These are phyloP conservation scores for Hamiltosporidium magnivora DNA, from an alignment of 371 early-diverging fungal species.

Conservation along the genomic window DNA sequence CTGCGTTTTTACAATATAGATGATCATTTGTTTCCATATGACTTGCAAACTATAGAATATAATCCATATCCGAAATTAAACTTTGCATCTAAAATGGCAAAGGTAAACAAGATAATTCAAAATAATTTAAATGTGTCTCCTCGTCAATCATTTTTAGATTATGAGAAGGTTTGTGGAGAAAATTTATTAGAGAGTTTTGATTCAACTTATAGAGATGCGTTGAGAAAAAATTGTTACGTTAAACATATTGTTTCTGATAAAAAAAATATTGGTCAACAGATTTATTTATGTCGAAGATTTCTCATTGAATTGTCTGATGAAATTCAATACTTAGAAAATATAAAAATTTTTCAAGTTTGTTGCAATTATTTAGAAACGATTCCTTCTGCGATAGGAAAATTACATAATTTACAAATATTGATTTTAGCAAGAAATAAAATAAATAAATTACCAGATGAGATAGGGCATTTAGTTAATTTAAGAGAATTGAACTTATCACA, in stretches of 20 bases:
- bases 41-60: background rate
- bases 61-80: background rate
- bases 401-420: constrained; percentile 40
- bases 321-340: constrained; percentile 16
- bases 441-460: constrained; percentile 37
- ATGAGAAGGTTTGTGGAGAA: background rate
- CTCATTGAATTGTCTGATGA: constrained; percentile 32
- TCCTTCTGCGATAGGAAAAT: constrained; percentile 39
- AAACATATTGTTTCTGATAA: background rate
- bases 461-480: constrained; percentile 30
- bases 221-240: background rate
- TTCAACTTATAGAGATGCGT: background rate
- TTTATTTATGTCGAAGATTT: constrained; percentile 48
- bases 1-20: background rate
- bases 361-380: constrained; percentile 51
- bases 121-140: background rate
- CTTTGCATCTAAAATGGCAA: background rate
- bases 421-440: constrained; percentile 50
- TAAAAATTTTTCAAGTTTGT: constrained; percentile 46
- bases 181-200: background rate
- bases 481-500: constrained; percentile 46
- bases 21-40: constrained; percentile 6
- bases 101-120: background rate
- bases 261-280: background rate
- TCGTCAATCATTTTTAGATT: background rate